Evolutionary conservation across 148 eudicot genomes (phyloP), one percentile per base, ranked within the genome.

Genomic region (Hydrangea macrophylla): DNA sequence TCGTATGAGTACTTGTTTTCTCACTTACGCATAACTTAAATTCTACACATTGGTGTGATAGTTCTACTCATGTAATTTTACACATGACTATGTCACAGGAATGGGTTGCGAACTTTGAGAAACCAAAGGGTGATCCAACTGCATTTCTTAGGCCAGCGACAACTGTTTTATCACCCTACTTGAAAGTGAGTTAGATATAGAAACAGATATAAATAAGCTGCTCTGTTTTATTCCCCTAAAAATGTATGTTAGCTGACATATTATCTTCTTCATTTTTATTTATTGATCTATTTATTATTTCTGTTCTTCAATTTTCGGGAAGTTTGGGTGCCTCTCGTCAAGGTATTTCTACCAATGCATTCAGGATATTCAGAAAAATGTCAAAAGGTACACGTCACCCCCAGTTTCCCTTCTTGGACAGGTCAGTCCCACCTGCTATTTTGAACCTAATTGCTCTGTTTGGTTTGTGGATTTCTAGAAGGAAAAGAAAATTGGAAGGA

Each of bases 321-420:
- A 92, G 98, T 92, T 92, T 78, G 98, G 98, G 2, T 92, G 98
- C 76, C 81, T 92, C 26, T 92, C 98, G 60, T 72, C 93, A 63
- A 84, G 98, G 74, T 81, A 92, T 53, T 92, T 92, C 78, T 92
- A 92, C 80, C 93, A 88, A 58, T 82, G 86, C 65, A 76, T 92
- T 70, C 78, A 76, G 77, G 94, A 85, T 62, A 78, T 81, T 27
- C 83, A 89, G 75, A 81, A 70, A 62, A 75, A 64, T 64, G 82
- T 72, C 33, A 88, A 86, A 70, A 76, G 33, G 39, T 92, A 92
- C 72, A 84, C 96, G 5, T 81, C 83, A 51, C 98, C 96, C 1
- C 98, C 98, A 67, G 96, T 92, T 73, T 92, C 98, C 65, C 96
- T 92, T 84, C 87, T 88, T 70, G 98, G 98, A 45, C 98, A 92